phyloP scores from a whole-genome alignment of 2,329 filamentous ascomycete species.

The Sordariomycetes sp. region DNA sequence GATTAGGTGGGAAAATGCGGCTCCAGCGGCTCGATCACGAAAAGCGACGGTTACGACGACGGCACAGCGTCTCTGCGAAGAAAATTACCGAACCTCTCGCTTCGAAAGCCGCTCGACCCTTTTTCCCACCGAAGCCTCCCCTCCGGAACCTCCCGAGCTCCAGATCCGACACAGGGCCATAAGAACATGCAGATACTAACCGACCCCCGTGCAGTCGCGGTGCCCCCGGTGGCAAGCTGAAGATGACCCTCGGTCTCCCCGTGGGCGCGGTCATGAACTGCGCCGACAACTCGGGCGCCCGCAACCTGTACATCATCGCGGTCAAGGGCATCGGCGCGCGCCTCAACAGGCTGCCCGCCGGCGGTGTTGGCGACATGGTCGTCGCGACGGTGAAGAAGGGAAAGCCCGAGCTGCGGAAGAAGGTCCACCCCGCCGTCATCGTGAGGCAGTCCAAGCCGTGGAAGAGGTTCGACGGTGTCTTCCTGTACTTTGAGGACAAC shows the following conservation, averaged over 20 bases:
- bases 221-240: slow-evolving; percentile 99
- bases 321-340: slow-evolving; percentile 98
- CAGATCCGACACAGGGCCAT: neutral
- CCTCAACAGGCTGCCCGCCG: slow-evolving; percentile 93
- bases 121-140: neutral
- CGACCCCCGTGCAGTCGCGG: slow-evolving; percentile 51
- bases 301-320: slow-evolving; percentile 99
- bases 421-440: slow-evolving; percentile 99
- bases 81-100: neutral
- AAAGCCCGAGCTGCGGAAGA: slow-evolving; percentile 99
- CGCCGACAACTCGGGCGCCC: slow-evolving; percentile 97
- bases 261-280: slow-evolving; percentile 99
- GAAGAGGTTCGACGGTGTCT: slow-evolving; percentile 97
- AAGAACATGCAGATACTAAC: neutral
- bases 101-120: neutral
- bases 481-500: slow-evolving; percentile 99
- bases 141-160: neutral
- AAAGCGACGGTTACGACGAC: neutral
- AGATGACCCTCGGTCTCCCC: slow-evolving; percentile 99
- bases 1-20: neutral
- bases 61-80: neutral
- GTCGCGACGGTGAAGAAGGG: slow-evolving; percentile 99
- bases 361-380: slow-evolving; percentile 99
- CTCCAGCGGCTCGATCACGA: neutral
- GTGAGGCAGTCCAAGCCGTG: slow-evolving; percentile 99